phyloP scores from a whole-genome alignment of 768 basidiomycete species.

The Baorangia bicolor region DNA sequence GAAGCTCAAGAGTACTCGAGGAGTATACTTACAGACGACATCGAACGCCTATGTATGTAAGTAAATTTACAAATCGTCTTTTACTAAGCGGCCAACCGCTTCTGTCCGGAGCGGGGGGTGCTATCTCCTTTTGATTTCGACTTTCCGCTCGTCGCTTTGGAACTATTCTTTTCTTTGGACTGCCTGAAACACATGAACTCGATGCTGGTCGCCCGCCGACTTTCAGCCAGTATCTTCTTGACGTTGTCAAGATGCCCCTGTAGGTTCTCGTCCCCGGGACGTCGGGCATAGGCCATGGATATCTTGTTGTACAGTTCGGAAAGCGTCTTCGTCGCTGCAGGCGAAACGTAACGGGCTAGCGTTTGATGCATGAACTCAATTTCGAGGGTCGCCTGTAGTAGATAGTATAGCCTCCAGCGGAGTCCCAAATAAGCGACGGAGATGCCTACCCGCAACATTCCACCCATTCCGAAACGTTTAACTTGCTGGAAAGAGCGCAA shows the following conservation, averaged over 20 bases:
- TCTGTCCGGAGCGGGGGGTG: conserved; percentile 21
- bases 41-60: neutral
- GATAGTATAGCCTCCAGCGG: neutral
- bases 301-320: conserved; percentile 94
- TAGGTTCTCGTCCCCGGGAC: conserved; percentile 82
- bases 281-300: conserved; percentile 85
- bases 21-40: neutral
- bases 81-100: conserved; percentile 13
- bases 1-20: neutral
- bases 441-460: conserved; percentile 85
- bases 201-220: conserved; percentile 86
- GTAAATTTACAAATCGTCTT: neutral
- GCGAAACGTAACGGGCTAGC: conserved; percentile 82
- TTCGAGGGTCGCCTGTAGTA: conserved; percentile 88
- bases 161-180: conserved; percentile 45
- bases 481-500: conserved; percentile 86
- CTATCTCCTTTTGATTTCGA: conserved; percentile 20
- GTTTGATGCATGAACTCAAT: conserved; percentile 99
- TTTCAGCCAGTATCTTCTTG: conserved; percentile 86
- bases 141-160: conserved; percentile 16
- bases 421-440: neutral
- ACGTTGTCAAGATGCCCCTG: conserved; percentile 87
- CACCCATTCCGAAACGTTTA: conserved; percentile 93
- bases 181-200: conserved; percentile 93
- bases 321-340: conserved; percentile 76